phyloP scores from a whole-genome alignment of 2,329 filamentous ascomycete species.

The Botrytis hyacinthi region DNA sequence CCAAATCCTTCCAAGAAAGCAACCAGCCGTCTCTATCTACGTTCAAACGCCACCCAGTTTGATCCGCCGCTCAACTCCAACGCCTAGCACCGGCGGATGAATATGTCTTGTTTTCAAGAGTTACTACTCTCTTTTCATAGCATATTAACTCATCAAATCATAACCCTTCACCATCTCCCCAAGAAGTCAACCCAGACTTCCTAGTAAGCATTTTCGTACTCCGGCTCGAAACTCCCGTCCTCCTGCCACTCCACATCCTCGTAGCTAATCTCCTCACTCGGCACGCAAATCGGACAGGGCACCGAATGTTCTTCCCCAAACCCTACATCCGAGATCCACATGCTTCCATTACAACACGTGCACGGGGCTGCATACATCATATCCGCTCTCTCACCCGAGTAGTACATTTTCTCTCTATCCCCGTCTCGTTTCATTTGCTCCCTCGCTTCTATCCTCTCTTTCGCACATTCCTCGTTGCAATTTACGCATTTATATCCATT shows the following conservation, averaged over 20 bases:
- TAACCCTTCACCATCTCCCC: background rate
- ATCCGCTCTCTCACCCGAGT: background rate
- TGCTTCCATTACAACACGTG: background rate
- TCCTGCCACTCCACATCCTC: background rate
- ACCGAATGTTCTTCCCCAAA: background rate
- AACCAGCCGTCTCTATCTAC: background rate
- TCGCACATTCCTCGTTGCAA: slow-evolving; percentile 33
- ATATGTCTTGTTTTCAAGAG: background rate
- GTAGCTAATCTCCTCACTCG: background rate
- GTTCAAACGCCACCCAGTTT: background rate
- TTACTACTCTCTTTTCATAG: background rate
- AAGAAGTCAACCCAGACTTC: background rate
- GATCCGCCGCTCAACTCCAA: background rate
- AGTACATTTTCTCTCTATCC: background rate
- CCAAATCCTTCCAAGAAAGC: background rate
- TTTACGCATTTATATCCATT: slow-evolving; percentile 28
- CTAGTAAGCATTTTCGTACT: background rate
- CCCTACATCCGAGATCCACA: background rate
- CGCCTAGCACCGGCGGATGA: background rate
- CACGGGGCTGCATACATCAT: background rate
- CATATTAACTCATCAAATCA: background rate
- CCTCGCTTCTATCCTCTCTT: slow-evolving; percentile 19
- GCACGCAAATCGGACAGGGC: slow-evolving; percentile 12
- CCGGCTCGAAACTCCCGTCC: background rate
- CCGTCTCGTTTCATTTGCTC: background rate